Evolutionary conservation across 306 rosid genomes (phyloP).

Genomic region (Arachis stenosperma): DNA sequence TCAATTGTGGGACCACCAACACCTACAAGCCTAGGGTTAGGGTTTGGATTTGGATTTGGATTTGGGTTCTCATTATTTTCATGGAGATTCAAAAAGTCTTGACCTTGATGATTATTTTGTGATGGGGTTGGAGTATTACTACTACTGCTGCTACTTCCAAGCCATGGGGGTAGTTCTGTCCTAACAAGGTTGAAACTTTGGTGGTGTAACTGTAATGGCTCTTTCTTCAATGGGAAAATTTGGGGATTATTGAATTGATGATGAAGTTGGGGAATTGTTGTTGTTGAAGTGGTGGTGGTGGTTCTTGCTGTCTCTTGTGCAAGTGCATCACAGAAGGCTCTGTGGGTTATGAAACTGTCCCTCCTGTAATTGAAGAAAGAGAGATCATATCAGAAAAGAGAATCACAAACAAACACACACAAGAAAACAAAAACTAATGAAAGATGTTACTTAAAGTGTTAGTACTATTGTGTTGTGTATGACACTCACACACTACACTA

Average conservation of each 20-base stretch:
- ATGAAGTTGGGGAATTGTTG: slow-evolving; percentile 42
- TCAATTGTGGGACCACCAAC: slow-evolving; percentile 55
- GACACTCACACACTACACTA: slow-evolving; percentile 40
- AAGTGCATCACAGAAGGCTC: slow-evolving; percentile 98
- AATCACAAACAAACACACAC: slow-evolving; percentile 28
- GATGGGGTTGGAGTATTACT: too few relatives aligned
- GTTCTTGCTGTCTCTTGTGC: slow-evolving; percentile 92
- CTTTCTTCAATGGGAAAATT: slow-evolving; percentile 55
- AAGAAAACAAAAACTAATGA: slow-evolving; percentile 34
- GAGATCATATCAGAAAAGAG: too few relatives aligned
- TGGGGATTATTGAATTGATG: slow-evolving; percentile 40
- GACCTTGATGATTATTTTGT: slow-evolving; percentile 33
- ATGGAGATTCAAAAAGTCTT: slow-evolving; percentile 14
- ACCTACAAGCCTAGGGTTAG: slow-evolving; percentile 36
- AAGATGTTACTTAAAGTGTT: too few relatives aligned
- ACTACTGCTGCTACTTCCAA: slow-evolving; percentile 18
- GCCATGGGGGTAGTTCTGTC: slow-evolving; percentile 73
- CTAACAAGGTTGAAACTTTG: slow-evolving; percentile 50
- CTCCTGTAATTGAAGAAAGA: slow-evolving; percentile 55
- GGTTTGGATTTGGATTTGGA: slow-evolving; percentile 94
- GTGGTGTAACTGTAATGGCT: slow-evolving; percentile 39
- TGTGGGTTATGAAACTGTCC: slow-evolving; percentile 97
- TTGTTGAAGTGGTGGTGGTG: slow-evolving; percentile 27
- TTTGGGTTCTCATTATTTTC: not conserved
- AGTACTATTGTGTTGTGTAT: too few relatives aligned